Evolutionary conservation across 306 rosid species (phyloP).

Genomic region (Cicer cuneatum): DNA sequence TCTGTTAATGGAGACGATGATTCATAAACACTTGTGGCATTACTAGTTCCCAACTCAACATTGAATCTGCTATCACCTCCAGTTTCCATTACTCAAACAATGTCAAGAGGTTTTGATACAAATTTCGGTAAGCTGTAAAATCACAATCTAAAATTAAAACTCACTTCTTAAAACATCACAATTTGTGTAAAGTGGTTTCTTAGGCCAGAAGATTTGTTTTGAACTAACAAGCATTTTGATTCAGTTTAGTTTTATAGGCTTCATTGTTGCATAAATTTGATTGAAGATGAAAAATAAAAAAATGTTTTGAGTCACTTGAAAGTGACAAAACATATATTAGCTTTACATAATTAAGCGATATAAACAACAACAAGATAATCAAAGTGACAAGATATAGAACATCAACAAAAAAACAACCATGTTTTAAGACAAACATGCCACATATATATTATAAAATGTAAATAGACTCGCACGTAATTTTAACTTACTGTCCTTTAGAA

Average conservation of each 20-base stretch:
- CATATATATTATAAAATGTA: neutral
- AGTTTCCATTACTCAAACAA: constrained; percentile 42
- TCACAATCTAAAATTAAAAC: constrained; percentile 9
- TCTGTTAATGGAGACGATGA: neutral
- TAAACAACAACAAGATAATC: neutral
- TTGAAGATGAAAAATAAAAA: neutral
- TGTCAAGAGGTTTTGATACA: constrained; percentile 26
- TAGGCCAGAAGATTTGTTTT: constrained; percentile 6
- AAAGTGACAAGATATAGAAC: neutral
- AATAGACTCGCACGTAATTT: neutral
- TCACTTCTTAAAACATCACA: constrained; percentile 20
- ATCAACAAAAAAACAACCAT: neutral
- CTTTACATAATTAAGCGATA: neutral
- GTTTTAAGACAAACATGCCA: neutral
- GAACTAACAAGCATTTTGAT: neutral
- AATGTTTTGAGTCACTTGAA: neutral
- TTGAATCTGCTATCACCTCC: constrained; percentile 31
- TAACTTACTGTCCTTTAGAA: neutral
- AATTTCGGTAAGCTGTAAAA: constrained; percentile 22
- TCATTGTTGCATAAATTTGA: neutral
- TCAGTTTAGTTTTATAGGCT: neutral
- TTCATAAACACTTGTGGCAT: constrained; percentile 23
- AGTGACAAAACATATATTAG: neutral
- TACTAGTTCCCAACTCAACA: constrained; percentile 13
- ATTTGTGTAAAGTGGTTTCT: neutral